Percentiles rank a stretch among this genome's conserved stretches.
Evolutionary conservation across 2,329 filamentous ascomycete genomes (phyloP).

Genomic region (Colletotrichum cereale): DNA sequence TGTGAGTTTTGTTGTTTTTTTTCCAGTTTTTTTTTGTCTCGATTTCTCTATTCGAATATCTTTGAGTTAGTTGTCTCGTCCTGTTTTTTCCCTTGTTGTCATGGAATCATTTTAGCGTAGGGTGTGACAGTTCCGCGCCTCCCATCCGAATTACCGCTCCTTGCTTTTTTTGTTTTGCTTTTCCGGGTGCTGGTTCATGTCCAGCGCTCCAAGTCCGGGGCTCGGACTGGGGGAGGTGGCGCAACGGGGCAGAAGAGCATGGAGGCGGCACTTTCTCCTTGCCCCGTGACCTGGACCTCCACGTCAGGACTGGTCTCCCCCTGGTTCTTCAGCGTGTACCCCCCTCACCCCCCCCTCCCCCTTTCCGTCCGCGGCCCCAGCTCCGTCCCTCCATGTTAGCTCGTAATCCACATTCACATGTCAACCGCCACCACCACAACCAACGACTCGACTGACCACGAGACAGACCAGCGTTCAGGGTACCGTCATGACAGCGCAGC

Average conservation of each 20-base stretch:
- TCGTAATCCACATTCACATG: constrained; percentile 44
- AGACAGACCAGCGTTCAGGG: constrained; percentile 54
- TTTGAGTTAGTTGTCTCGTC: background rate
- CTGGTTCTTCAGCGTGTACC: constrained; percentile 19
- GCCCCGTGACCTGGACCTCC: constrained; percentile 37
- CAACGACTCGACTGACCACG: constrained; percentile 49
- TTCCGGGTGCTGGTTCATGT: constrained; percentile 18
- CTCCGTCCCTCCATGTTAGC: constrained; percentile 39
- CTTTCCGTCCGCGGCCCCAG: constrained; percentile 24
- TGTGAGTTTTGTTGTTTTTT: constrained; percentile 55
- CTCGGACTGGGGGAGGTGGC: constrained; percentile 32
- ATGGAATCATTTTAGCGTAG: background rate
- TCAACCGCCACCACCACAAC: constrained; percentile 34
- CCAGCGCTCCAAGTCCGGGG: constrained; percentile 32
- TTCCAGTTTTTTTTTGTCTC: constrained; percentile 5
- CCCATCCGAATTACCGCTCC: constrained; percentile 5
- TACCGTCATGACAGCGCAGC: constrained; percentile 50
- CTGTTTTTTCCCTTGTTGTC: background rate
- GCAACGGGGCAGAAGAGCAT: constrained; percentile 34
- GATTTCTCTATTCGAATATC: background rate
- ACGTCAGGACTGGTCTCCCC: constrained; percentile 32
- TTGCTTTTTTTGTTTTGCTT: constrained; percentile 26
- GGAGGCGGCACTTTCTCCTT: constrained; percentile 25
- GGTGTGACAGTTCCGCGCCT: constrained; percentile 4
- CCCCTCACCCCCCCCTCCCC: too few species aligned